A percentile compares a stretch with the other conserved stretches of the same genome.
phyloP scores from a whole-genome alignment of 2,329 filamentous ascomycete genomes.

The Phaeosphaeria sp. region DNA sequence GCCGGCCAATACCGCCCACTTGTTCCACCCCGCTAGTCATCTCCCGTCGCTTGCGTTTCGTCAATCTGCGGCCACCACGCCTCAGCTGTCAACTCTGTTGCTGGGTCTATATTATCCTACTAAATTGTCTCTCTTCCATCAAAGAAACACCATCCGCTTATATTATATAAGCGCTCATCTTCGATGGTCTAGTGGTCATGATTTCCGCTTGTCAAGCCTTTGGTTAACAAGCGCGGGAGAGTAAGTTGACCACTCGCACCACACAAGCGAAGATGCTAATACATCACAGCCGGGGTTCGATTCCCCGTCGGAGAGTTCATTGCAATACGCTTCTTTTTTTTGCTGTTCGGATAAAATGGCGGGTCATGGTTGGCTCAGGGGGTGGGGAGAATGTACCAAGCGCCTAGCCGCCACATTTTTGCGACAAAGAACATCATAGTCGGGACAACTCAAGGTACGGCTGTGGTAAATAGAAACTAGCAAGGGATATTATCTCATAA shows the following conservation, averaged over 20 bases:
- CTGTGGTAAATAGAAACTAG: too few species aligned
- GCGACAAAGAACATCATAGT: too few species aligned
- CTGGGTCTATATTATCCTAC: neutral
- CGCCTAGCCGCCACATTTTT: too few species aligned
- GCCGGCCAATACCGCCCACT: neutral
- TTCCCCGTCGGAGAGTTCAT: constrained; percentile 4
- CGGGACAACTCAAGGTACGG: too few species aligned
- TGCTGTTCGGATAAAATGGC: neutral
- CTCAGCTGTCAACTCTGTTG: too few species aligned
- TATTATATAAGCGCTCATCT: constrained; percentile 19
- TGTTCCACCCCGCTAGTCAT: neutral
- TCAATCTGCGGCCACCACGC: too few species aligned
- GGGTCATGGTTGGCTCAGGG: too few species aligned
- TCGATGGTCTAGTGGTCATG: constrained; percentile 32
- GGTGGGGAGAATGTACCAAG: too few species aligned
- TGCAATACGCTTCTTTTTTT: neutral
- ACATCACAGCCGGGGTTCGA: neutral
- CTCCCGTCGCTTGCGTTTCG: neutral
- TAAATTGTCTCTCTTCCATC: constrained; percentile 7
- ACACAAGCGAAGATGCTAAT: neutral
- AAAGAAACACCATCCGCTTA: constrained; percentile 18
- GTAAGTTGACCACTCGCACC: neutral
- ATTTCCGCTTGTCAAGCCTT: constrained; percentile 26
- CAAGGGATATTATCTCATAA: too few species aligned
- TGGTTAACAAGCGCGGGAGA: constrained; percentile 10